Evolutionary conservation across 768 basidiomycete genomes (phyloP).

Genomic region (Boletus bicolor): DNA sequence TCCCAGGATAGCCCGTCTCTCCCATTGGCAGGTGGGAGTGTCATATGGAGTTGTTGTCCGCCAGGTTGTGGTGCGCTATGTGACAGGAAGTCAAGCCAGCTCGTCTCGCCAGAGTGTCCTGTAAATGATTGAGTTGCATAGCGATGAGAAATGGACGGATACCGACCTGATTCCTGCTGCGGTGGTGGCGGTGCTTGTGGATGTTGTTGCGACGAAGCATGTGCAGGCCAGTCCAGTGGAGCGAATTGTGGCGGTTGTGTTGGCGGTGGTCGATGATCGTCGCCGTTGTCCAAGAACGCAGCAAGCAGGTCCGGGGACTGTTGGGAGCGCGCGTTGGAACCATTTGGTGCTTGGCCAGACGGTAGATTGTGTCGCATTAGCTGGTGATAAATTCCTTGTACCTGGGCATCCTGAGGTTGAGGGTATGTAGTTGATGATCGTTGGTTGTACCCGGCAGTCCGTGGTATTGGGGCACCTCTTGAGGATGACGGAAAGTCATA

Average conservation of each 20-base stretch:
- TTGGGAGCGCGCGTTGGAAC: conserved; percentile 21
- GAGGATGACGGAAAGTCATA: conserved; percentile 33
- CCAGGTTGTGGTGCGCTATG: conserved; percentile 24
- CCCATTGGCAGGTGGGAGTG: conserved; percentile 25
- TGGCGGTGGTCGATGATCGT: conserved; percentile 26
- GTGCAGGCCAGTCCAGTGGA: conserved; percentile 35
- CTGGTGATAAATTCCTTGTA: conserved; percentile 33
- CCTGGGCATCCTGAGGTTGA: conserved; percentile 29
- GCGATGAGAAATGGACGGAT: neutral
- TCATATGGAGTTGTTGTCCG: conserved; percentile 29
- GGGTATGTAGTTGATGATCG: conserved; percentile 26
- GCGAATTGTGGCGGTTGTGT: conserved; percentile 24
- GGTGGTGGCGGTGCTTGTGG: conserved; percentile 15
- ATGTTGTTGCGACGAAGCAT: conserved; percentile 25
- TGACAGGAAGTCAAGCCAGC: conserved; percentile 34
- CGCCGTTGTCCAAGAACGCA: conserved; percentile 28
- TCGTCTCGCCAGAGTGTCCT: conserved; percentile 31
- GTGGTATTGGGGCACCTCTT: conserved; percentile 21
- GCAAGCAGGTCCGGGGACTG: conserved; percentile 29
- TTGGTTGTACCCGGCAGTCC: conserved; percentile 23
- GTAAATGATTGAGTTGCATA: neutral
- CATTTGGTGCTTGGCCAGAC: conserved; percentile 15
- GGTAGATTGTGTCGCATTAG: conserved; percentile 29
- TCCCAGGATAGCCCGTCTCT: conserved; percentile 32
- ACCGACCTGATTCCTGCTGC: conserved; percentile 28